Base-by-base conservation (phyloP, 306 rosid species). In the Canavalia gladiata region DNA sequence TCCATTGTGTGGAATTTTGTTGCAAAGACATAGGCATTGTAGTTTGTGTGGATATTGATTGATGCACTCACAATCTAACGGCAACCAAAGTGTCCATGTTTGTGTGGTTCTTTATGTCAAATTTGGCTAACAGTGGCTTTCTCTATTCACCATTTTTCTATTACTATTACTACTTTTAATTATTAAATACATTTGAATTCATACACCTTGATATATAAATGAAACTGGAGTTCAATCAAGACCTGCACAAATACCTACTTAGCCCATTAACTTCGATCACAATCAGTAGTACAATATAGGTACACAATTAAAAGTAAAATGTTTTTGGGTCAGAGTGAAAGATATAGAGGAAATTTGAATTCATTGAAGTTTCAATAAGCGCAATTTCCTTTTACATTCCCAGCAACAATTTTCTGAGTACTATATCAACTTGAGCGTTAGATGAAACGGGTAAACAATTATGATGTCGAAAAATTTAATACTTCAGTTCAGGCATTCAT, bases 21-120 rank as follows among this genome's bases (percentile, higher is more conserved):
- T 80, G 29, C 81, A 83, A 3, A 66, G 77, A 83, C 63, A 28
- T 1, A 67, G 74, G 4, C 87, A 76, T 79, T 76, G 84, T 83
- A 69, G 83, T 86, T 79, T 83, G 87, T 86, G 87, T 70, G 87
- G 86, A 83, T 79, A 81, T 77, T 66, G 88, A 85, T 76, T 71
- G 86, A 60, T 79, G 68, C 74, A 74, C 67, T 68, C 75, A 82
- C 42, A 82, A 74, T 78, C 70, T 58, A 78, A 84, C 63, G 63
- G 58, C 78, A 74, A 3, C 57, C 8, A 11, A 66, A 3, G 60
- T 57, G 25, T 42, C 54, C 2, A 30, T 13, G 6, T 6, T 10
- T 58, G 30, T 68, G 65, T 35, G 72, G 72, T 67, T 54, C n/a
- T 55, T 72, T 13, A 73, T 43, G 66, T 58, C 66, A 56, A 56